Conservation (phyloP, 2,329 filamentous ascomycete species). For the Aspergillus sp. region DNA sequence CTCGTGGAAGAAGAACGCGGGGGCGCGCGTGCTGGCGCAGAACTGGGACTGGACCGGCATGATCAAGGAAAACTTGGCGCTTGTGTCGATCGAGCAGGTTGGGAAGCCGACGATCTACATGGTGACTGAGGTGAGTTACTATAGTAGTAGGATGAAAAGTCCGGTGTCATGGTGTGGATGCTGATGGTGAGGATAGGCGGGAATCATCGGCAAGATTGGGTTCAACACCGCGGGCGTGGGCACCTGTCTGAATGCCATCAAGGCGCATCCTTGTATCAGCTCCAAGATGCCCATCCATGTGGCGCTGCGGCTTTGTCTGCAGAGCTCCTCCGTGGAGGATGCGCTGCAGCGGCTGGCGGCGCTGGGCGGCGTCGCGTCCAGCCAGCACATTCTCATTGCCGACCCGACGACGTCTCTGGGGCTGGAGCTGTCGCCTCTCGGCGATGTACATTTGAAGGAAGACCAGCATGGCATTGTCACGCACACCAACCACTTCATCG, state of each 20-base stretch:
- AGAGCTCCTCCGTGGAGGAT: conserved; percentile 48
- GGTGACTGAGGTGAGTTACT: conserved; percentile 48
- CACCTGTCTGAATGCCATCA: conserved; percentile 62
- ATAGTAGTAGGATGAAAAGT: neutral
- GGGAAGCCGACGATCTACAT: conserved; percentile 52
- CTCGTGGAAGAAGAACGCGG: conserved; percentile 46
- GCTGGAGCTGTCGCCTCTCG: conserved; percentile 29
- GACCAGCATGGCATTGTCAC: conserved; percentile 34
- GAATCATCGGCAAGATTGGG: conserved; percentile 65
- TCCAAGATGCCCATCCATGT: conserved; percentile 60
- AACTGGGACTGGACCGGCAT: conserved; percentile 60
- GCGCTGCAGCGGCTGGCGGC: conserved; percentile 47
- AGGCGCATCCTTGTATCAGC: conserved; percentile 54
- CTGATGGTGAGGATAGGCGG: conserved; percentile 35
- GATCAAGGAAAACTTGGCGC: conserved; percentile 54
- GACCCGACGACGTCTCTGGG: conserved; percentile 38
- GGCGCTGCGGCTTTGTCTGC: conserved; percentile 56
- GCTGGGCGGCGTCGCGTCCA: conserved; percentile 53
- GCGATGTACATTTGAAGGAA: conserved; percentile 34
- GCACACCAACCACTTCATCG: conserved; percentile 48
- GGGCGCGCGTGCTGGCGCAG: conserved; percentile 48
- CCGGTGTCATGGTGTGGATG: neutral
- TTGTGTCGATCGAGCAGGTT: conserved; percentile 46
- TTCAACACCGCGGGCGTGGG: conserved; percentile 61
- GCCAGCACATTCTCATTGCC: conserved; percentile 57